Conservation (phyloP, 352 stramenopile genomes). For the Phytopythium mirpurense region DNA sequence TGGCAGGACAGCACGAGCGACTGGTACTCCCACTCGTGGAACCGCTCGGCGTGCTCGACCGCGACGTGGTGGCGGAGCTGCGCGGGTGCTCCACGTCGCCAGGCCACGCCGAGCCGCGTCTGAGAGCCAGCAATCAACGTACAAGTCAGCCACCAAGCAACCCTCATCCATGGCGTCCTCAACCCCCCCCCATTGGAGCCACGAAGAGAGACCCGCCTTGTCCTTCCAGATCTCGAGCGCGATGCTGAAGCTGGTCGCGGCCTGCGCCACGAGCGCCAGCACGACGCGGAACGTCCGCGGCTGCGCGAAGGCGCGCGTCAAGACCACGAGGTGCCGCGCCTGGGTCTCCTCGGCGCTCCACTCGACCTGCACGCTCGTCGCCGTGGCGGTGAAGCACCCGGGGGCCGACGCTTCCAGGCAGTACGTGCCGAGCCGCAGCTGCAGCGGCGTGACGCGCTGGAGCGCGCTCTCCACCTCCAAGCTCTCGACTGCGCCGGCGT, state of each 20-base stretch:
- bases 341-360: conserved; percentile 27
- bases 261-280: conserved; percentile 37
- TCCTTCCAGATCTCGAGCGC: conserved; percentile 41
- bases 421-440: conserved; percentile 43
- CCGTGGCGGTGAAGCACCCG: conserved; percentile 20
- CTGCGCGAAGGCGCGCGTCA: conserved; percentile 25
- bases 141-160: neutral
- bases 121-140: neutral
- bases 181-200: too few relatives aligned
- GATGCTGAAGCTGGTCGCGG: conserved; percentile 25
- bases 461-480: conserved; percentile 13
- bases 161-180: too few relatives aligned
- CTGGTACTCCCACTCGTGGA: conserved; percentile 35
- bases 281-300: conserved; percentile 30
- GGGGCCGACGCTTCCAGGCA: conserved; percentile 17
- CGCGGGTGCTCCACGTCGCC: conserved; percentile 8
- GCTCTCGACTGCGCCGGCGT: neutral
- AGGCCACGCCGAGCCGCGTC: conserved; percentile 11
- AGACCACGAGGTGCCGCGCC: conserved; percentile 24
- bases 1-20: conserved; percentile 25
- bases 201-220: conserved; percentile 14
- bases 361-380: conserved; percentile 19
- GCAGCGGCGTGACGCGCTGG: conserved; percentile 23
- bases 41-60: conserved; percentile 19
- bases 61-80: conserved; percentile 15